Evolutionary conservation across 1,284 basidiomycete species (phyloP).

Genomic region (Takashimella koratensis): DNA sequence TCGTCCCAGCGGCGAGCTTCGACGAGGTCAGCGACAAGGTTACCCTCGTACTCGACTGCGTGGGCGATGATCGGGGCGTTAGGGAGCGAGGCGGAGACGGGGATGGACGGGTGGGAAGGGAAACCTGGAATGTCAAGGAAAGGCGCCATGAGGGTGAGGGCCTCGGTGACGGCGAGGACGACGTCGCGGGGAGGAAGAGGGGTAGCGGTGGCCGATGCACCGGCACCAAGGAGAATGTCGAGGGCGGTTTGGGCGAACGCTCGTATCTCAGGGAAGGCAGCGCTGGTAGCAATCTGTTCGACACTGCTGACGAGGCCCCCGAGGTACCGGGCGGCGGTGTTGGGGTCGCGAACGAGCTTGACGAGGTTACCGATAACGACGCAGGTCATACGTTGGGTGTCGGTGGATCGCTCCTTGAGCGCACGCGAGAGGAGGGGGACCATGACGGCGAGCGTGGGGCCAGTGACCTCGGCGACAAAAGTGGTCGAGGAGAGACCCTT

Average conservation of each 20-base stretch:
- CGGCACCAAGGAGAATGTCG: conserved; percentile 70
- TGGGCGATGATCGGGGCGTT: conserved; percentile 46
- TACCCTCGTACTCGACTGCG: conserved; percentile 65
- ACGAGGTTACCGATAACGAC: conserved; percentile 96
- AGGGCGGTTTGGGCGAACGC: conserved; percentile 81
- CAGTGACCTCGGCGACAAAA: conserved; percentile 95
- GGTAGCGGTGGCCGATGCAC: conserved; percentile 67
- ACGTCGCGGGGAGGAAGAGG: conserved; percentile 66
- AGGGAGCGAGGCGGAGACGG: conserved; percentile 40
- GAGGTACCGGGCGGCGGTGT: conserved; percentile 84
- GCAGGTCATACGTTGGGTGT: conserved; percentile 76
- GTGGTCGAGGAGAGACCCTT: conserved; percentile 88
- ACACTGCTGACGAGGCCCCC: conserved; percentile 87
- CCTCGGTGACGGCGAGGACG: conserved; percentile 58
- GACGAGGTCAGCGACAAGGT: conserved; percentile 72
- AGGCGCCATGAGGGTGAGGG: conserved; percentile 58
- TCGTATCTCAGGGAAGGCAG: conserved; percentile 95
- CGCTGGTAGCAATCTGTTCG: conserved; percentile 81
- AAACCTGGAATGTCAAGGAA: conserved; percentile 60
- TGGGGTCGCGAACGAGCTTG: conserved; percentile 91
- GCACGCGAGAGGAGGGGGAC: conserved; percentile 90
- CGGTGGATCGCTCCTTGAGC: conserved; percentile 93
- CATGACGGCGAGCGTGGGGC: conserved; percentile 91
- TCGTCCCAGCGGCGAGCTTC: conserved; percentile 65
- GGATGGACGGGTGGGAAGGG: conserved; percentile 50